These are phyloP conservation scores for Nannochloropsis gaditana DNA, from an alignment of 108 stramenopile genomes.

Conservation along the genomic window DNA sequence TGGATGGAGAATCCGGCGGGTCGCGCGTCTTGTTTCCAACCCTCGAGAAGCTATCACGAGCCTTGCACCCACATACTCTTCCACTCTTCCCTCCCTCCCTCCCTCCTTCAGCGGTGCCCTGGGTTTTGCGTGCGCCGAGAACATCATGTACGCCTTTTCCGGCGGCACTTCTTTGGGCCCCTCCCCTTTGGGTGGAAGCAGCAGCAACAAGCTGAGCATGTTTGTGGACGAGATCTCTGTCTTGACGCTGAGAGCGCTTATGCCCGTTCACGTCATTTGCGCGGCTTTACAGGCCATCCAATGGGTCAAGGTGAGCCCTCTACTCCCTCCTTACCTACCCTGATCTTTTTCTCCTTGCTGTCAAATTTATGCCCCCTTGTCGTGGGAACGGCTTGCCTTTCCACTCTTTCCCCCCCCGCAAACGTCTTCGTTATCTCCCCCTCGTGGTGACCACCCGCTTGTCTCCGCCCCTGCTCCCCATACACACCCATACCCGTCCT, in stretches of 20 bases:
- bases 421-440: too few species aligned
- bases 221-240: not conserved
- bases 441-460: too few species aligned
- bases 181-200: not conserved
- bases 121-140: slow-evolving; percentile 15
- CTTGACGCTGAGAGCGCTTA: not conserved
- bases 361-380: too few species aligned
- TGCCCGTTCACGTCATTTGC: not conserved
- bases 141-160: not conserved
- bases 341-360: not conserved
- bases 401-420: too few species aligned
- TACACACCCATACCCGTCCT: not conserved
- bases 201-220: not conserved
- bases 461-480: not conserved
- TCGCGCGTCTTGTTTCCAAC: too few species aligned
- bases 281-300: not conserved
- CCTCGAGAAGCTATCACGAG: too few species aligned
- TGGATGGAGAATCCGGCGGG: too few species aligned
- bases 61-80: not conserved
- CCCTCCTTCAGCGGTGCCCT: not conserved
- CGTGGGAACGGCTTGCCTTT: too few species aligned
- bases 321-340: not conserved
- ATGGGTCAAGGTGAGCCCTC: not conserved
- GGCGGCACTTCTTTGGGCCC: not conserved
- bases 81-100: not conserved